Base-by-base conservation (phyloP, 257 asterid genomes). In the Orobanche coerulescens region DNA sequence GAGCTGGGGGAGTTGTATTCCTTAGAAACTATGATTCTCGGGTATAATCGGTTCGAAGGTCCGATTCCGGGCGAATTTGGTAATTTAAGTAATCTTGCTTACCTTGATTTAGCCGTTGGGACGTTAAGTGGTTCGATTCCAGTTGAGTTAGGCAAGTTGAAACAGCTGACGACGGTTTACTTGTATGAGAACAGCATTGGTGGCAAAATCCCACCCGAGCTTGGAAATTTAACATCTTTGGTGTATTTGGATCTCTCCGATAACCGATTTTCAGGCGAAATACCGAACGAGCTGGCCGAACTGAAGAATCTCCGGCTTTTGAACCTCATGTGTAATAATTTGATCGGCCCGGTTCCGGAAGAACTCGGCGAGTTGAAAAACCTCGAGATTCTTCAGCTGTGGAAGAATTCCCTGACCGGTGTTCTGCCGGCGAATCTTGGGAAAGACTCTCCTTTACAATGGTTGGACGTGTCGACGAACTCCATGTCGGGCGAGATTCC, bases 391-490 rank as follows among this genome's bases (percentile, higher is more conserved):
- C 84, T 88, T 66, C 87, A 80, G 76, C 77, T 86, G 2, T 86
- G 95, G 95, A 34, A 72, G 40, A 88, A 88, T 50, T 70, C 80
- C 4, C 58, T 88, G 36, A 76, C 65, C 0, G 95, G 96, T 1
- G 31, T 62, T 15, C 57, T 88, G 74, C 96, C 96, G 0, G n/a
- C 1, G 52, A 78, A 69, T 59, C 85, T 88, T 0, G 96, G 96
- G 5, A 68, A 22, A 51, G 75, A 69, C 40, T 75, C 88, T 34
- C 81, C 90, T 9, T 62, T 86, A 67, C 77, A 71, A 52, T 75
- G 88, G 93, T 42, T 88, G 40, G 96, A 88, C 37, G 94, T 86
- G 13, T 88, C 96, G 1, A 71, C 95, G n/a, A 88, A 88, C 52
- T 61, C 61, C 19, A 37, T 88, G 16, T 66, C 81, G 1, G 95